These are phyloP conservation scores for Scleromitrula shiraiana DNA, from an alignment of 2,329 filamentous ascomycete species.

Conservation along the genomic window DNA sequence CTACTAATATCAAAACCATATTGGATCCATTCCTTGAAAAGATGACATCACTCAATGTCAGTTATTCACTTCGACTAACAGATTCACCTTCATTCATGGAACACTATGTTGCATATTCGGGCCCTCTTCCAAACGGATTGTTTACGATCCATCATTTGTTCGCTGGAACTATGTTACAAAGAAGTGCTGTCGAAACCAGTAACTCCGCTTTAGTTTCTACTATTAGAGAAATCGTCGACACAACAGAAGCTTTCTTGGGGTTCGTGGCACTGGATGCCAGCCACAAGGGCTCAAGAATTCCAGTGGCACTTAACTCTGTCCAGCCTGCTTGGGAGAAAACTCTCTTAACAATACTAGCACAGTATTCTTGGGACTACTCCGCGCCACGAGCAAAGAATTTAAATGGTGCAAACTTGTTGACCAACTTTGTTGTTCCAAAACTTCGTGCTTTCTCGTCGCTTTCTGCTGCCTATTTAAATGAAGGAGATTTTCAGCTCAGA, in stretches of 20 bases:
- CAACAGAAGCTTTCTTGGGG: conserved; percentile 27
- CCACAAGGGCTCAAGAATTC: conserved; percentile 1
- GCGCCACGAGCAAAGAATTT: background rate
- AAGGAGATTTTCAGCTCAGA: background rate
- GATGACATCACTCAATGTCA: conserved; percentile 33
- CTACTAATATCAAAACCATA: conserved; percentile 35
- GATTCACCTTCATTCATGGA: conserved; percentile 40
- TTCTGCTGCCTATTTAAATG: background rate
- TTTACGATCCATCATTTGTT: background rate
- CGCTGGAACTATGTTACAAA: background rate
- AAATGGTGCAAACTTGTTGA: background rate
- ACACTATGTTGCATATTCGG: background rate
- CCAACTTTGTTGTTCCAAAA: background rate
- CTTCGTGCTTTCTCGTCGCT: background rate
- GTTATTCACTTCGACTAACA: conserved; percentile 23
- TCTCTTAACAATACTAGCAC: background rate
- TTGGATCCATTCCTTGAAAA: conserved; percentile 37
- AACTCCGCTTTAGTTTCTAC: conserved; percentile 18
- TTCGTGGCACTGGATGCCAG: conserved; percentile 33
- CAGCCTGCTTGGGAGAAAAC: conserved; percentile 8
- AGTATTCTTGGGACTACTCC: conserved; percentile 9
- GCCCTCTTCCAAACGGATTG: conserved; percentile 32
- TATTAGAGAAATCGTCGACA: conserved; percentile 30
- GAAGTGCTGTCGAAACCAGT: conserved; percentile 27
- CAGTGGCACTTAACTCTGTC: background rate